A percentile compares a stretch with the other conserved stretches of the same genome.
Evolutionary conservation across 257 asterid species (phyloP).

Genomic region (Voacanga thouarsii): DNA sequence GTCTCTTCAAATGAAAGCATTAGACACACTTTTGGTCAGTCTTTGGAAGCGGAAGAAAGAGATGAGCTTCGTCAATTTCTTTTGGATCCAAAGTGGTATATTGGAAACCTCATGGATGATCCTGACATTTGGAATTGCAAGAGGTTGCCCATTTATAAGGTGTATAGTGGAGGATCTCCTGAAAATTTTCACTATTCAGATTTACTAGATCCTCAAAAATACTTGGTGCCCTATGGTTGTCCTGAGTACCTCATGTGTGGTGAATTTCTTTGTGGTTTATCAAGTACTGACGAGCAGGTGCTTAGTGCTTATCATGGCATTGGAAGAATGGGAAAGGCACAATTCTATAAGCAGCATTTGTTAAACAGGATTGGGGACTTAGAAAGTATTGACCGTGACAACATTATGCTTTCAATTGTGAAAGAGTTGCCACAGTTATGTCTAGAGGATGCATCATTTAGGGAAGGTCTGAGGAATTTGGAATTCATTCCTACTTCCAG

Average conservation of each 20-base stretch:
- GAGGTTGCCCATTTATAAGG: conserved; percentile 81
- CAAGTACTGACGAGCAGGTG: conserved; percentile 74
- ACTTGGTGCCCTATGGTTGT: conserved; percentile 72
- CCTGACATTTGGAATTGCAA: conserved; percentile 79
- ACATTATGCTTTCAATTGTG: conserved; percentile 71
- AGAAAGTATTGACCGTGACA: conserved; percentile 61
- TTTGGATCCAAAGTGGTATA: conserved; percentile 78
- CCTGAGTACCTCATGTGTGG: conserved; percentile 58
- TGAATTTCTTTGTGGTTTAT: conserved; percentile 54
- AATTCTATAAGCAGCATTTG: conserved; percentile 61
- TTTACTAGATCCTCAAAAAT: conserved; percentile 71
- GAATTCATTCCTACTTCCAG: conserved; percentile 68
- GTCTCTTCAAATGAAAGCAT: conserved; percentile 57
- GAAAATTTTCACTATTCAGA: conserved; percentile 61
- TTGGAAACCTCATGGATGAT: conserved; percentile 65
- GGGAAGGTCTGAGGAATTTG: conserved; percentile 57
- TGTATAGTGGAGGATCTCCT: conserved; percentile 53
- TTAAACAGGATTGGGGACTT: conserved; percentile 48
- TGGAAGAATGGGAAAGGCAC: conserved; percentile 73
- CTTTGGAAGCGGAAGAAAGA: conserved; percentile 70
- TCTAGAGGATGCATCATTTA: conserved; percentile 63
- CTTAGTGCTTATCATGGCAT: conserved; percentile 65
- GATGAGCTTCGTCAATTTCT: conserved; percentile 81
- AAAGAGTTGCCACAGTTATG: conserved; percentile 84
- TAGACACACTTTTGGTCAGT: conserved; percentile 50